A percentile compares a stretch with the other conserved stretches of the same genome.
Evolutionary conservation across 1,284 basidiomycete species (phyloP).

Genomic region (Ceratobasidium sp.): DNA sequence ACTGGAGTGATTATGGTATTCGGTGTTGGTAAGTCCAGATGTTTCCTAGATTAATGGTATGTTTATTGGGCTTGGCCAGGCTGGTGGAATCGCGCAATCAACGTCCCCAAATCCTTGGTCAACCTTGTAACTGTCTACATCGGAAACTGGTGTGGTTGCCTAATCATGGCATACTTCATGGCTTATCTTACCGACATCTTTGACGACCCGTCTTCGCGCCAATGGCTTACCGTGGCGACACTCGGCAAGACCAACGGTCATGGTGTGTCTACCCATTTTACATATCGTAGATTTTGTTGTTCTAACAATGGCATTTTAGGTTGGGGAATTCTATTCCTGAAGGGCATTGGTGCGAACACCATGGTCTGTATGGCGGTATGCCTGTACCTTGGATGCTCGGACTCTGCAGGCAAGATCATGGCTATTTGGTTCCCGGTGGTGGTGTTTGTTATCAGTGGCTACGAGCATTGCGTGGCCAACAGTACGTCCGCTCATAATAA

Average conservation of each 20-base stretch:
- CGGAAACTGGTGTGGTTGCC: conserved; percentile 44
- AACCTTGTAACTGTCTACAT: conserved; percentile 43
- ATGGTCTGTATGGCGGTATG: conserved; percentile 45
- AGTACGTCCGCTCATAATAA: conserved; percentile 29
- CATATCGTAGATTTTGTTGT: not conserved
- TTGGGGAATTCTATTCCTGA: conserved; percentile 44
- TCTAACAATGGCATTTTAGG: conserved; percentile 33
- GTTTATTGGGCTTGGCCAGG: not conserved
- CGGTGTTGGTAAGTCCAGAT: conserved; percentile 40
- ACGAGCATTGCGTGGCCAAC: conserved; percentile 45
- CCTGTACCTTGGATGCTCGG: conserved; percentile 41
- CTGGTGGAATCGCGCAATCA: conserved; percentile 19
- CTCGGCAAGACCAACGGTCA: conserved; percentile 33
- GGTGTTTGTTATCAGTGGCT: conserved; percentile 40
- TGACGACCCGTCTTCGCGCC: conserved; percentile 34
- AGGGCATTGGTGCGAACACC: conserved; percentile 43
- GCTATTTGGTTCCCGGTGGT: conserved; percentile 44
- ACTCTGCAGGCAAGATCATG: conserved; percentile 44
- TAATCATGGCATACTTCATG: conserved; percentile 43
- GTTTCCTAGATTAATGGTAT: not conserved
- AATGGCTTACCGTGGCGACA: conserved; percentile 34
- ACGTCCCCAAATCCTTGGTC: conserved; percentile 24
- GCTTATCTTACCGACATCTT: conserved; percentile 43
- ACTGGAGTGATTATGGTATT: conserved; percentile 45
- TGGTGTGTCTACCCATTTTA: not conserved